A percentile compares a stretch with the other conserved stretches of the same genome.
These are phyloP conservation scores for Penium margaritaceum DNA, from an alignment of 139 green algal species.

Conservation along the genomic window DNA sequence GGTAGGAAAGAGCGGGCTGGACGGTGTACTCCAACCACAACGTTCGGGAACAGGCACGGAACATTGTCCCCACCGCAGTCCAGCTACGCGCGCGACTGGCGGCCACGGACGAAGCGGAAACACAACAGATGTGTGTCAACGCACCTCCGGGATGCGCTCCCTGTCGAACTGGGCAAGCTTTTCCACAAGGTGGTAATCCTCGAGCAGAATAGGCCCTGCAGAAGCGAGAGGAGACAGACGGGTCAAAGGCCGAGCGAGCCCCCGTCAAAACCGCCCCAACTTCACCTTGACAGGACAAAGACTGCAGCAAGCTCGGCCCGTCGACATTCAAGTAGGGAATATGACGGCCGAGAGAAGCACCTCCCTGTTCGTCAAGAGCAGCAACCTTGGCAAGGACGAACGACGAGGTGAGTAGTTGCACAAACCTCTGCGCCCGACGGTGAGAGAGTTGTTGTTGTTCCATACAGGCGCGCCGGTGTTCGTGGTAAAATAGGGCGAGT, in stretches of 20 bases:
- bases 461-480: conserved; percentile 80
- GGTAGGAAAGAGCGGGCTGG: too few species aligned
- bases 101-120: too few species aligned
- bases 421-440: conserved; percentile 59
- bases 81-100: too few species aligned
- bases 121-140: not conserved
- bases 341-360: not conserved
- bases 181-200: conserved; percentile 90
- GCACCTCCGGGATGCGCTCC: conserved; percentile 84
- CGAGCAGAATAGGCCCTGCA: conserved; percentile 58
- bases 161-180: conserved; percentile 93
- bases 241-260: too few species aligned
- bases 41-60: too few species aligned
- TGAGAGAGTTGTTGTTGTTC: conserved; percentile 88
- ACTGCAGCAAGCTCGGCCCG: not conserved
- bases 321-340: not conserved
- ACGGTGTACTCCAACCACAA: too few species aligned
- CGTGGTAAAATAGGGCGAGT: conserved; percentile 77
- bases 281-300: too few species aligned
- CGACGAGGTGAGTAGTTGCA: too few species aligned
- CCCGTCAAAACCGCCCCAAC: too few species aligned
- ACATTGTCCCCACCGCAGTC: too few species aligned
- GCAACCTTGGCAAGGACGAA: too few species aligned
- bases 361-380: too few species aligned
- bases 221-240: not conserved